Base-by-base conservation (phyloP, 2,329 filamentous ascomycete species). In the Fusarium sp. region DNA sequence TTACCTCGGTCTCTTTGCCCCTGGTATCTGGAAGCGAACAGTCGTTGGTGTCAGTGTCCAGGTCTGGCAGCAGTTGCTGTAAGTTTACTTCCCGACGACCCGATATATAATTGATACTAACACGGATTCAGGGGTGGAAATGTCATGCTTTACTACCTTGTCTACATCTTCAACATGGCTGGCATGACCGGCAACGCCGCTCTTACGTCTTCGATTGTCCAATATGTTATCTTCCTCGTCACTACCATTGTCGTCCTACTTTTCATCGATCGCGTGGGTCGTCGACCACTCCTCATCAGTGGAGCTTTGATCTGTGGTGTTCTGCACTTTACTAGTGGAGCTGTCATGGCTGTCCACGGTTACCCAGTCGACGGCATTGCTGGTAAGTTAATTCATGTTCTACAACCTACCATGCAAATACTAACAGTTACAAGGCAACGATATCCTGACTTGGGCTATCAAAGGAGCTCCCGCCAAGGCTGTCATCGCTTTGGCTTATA, bases 81-180 rank as follows among this genome's bases (percentile, higher is more conserved):
- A 62, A 64, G 72, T 72, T 8, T 33, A 1, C 2, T 10, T 23
- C 18, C 4, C 26, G 5, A 8, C 1, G 11, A 0, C 1, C 18
- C 9, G n/a, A 6, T 11, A 6, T 0, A 1, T 38, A 8, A 26
- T 3, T 8, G 12, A 8, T 51, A 6, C 70, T 74, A 40, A 74
- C 36, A 0, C 10, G 2, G 12, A 8, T 0, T 8, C 12, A 74
- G 72, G 18, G 85, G 85, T 1, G 85, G 84, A 7, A 87, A 87
- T 34, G 82, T 86, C 3, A 84, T 84, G 70, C 81, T 86, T 57
- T 88, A 89, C 72, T 89, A 90, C 63, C 84, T 90, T 12, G 83
- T 89, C 0, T 89, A 89, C 65, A 84, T 89, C 63, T 89, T 89
- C 70, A 80, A 84, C 45, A 89, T 89, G 87, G 87, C 87, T 10